These are phyloP conservation scores for Zychaea mexicana DNA, from an alignment of 371 early-diverging fungal genomes.

Conservation along the genomic window DNA sequence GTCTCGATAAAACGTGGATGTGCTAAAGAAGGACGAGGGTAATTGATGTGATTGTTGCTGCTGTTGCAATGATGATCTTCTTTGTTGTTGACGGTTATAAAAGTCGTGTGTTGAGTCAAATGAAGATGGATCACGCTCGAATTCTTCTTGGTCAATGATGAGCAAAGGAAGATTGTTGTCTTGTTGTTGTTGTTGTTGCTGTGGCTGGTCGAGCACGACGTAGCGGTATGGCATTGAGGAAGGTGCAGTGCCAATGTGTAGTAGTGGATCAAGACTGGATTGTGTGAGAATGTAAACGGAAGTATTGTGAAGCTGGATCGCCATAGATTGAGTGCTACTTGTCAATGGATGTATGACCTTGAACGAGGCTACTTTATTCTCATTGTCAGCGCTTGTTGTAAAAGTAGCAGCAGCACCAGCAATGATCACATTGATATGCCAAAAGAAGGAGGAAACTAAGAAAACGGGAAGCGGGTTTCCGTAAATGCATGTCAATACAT, in stretches of 20 bases:
- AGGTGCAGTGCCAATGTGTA: conserved; percentile 24
- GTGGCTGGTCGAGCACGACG: conserved; percentile 17
- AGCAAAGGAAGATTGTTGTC: no score
- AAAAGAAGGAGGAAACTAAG: background rate
- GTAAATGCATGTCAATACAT: background rate
- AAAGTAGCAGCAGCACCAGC: no score
- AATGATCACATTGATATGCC: background rate
- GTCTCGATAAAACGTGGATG: no score
- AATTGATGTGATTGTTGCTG: background rate
- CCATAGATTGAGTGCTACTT: conserved; percentile 12
- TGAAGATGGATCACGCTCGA: conserved; percentile 18
- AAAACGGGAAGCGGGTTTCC: no score
- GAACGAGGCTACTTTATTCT: background rate
- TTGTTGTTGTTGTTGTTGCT: background rate
- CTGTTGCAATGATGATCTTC: background rate
- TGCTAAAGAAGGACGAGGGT: background rate
- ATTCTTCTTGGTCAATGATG: conserved; percentile 21
- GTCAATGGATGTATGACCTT: conserved; percentile 2
- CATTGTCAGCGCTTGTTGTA: no score
- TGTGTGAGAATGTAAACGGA: conserved; percentile 9
- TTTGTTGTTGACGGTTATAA: conserved; percentile 20
- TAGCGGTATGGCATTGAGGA: conserved; percentile 22
- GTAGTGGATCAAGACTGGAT: conserved; percentile 19
- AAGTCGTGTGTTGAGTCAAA: conserved; percentile 17
- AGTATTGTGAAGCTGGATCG: conserved; percentile 20